These are phyloP conservation scores for Ophiostoma populinum DNA, from an alignment of 2,329 filamentous ascomycete species.

Conservation along the genomic window DNA sequence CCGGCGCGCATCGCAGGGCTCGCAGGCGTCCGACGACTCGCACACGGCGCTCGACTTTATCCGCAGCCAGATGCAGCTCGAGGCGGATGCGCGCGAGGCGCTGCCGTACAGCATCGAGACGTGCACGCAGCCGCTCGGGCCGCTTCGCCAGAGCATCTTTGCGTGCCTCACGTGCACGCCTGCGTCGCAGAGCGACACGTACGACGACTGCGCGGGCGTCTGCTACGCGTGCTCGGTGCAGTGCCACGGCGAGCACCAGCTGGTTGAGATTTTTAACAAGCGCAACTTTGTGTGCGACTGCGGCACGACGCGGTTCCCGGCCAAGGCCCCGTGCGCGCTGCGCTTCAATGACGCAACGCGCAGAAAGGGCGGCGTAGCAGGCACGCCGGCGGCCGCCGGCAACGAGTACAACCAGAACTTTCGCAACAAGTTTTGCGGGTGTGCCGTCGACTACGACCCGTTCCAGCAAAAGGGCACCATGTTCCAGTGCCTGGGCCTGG, in stretches of 20 bases:
- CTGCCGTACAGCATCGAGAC: conserved; percentile 90
- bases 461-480: conserved; percentile 87
- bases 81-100: conserved; percentile 87
- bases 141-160: conserved; percentile 75
- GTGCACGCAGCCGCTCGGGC: conserved; percentile 79
- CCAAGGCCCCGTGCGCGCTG: conserved; percentile 55
- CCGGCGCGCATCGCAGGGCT: conserved; percentile 44
- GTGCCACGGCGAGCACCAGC: conserved; percentile 85
- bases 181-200: conserved; percentile 24
- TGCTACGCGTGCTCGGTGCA: conserved; percentile 96
- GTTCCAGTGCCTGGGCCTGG: conserved; percentile 89
- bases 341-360: conserved; percentile 58
- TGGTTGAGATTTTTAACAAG: conserved; percentile 93
- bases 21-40: conserved; percentile 42
- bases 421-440: conserved; percentile 79
- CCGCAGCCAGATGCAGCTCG: conserved; percentile 71
- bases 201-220: conserved; percentile 54
- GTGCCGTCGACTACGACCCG: conserved; percentile 72
- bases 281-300: conserved; percentile 94
- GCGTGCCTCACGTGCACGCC: conserved; percentile 87
- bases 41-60: conserved; percentile 73
- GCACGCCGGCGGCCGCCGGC: conserved; percentile 49
- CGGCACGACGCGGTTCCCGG: conserved; percentile 64
- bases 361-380: conserved; percentile 58
- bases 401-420: conserved; percentile 98